Evolutionary conservation across 768 basidiomycete species (phyloP).

Genomic region (Galerina marginata): DNA sequence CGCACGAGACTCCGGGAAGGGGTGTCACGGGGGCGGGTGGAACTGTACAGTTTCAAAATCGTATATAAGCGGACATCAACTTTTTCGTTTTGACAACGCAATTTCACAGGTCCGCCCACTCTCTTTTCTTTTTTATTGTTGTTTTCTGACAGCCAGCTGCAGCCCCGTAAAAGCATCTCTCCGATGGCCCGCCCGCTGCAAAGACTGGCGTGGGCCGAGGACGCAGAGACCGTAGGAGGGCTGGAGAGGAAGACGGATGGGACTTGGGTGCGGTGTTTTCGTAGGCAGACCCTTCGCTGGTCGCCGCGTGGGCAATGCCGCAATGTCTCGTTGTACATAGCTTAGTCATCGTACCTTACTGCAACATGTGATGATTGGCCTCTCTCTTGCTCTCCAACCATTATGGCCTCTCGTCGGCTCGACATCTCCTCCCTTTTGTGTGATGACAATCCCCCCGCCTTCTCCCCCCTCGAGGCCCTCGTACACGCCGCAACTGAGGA

Average conservation of each 20-base stretch:
- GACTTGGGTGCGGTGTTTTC: constrained; percentile 87
- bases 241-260: constrained; percentile 77
- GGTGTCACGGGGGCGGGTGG: constrained; percentile 48
- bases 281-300: constrained; percentile 64
- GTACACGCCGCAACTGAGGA: constrained; percentile 77
- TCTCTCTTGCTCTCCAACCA: constrained; percentile 30
- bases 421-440: constrained; percentile 80
- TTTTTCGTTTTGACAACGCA: constrained; percentile 49
- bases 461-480: constrained; percentile 60
- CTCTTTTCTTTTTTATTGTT: not conserved
- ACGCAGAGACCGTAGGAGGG: constrained; percentile 85
- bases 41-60: constrained; percentile 53
- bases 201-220: constrained; percentile 81
- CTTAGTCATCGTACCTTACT: constrained; percentile 19
- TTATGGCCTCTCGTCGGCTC: constrained; percentile 71
- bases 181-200: constrained; percentile 76
- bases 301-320: constrained; percentile 70
- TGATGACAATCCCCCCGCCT: constrained; percentile 45
- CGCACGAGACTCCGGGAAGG: constrained; percentile 22
- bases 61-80: constrained; percentile 25
- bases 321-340: constrained; percentile 92
- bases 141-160: constrained; percentile 20
- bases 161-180: constrained; percentile 91
- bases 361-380: constrained; percentile 24
- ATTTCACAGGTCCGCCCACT: constrained; percentile 60